These are phyloP conservation scores for Alternaria gansuensis DNA, from an alignment of 2,329 filamentous ascomycete species.

Conservation along the genomic window DNA sequence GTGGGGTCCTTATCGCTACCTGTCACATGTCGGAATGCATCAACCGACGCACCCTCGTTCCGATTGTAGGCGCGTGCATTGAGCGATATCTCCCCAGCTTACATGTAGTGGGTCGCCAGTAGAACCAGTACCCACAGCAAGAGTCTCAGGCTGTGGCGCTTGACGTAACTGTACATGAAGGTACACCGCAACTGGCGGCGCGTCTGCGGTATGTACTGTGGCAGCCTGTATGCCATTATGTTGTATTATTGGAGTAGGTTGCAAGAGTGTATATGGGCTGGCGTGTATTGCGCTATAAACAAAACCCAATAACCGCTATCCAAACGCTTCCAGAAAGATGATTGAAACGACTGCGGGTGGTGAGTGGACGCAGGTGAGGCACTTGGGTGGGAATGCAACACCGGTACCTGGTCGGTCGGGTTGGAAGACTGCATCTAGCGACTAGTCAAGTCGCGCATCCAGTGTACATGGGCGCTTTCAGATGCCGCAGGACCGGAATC, in stretches of 20 bases:
- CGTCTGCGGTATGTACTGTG: conserved; percentile 5
- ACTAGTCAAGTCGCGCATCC: conserved; percentile 7
- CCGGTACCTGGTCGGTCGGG: not conserved
- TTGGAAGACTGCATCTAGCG: conserved; percentile 3
- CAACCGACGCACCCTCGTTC: conserved; percentile 1
- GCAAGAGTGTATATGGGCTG: not conserved
- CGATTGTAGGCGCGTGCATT: conserved; percentile 23
- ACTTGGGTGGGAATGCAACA: conserved; percentile 10
- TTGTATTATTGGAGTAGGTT: conserved; percentile 1
- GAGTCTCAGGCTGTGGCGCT: conserved; percentile 26
- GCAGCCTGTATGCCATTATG: conserved; percentile 10
- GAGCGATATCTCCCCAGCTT: conserved; percentile 27
- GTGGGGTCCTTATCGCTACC: conserved; percentile 2
- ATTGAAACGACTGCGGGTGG: not conserved
- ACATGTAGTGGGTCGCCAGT: conserved; percentile 29
- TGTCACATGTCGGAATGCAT: conserved; percentile 4
- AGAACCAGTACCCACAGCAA: conserved; percentile 38
- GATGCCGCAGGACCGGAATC: conserved; percentile 16
- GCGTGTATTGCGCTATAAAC: not conserved
- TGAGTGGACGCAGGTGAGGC: not conserved
- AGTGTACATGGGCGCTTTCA: conserved; percentile 4
- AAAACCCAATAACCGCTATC: not conserved
- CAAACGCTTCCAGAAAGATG: not conserved
- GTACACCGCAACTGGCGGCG: conserved; percentile 11
- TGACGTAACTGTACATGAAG: conserved; percentile 45